phyloP scores from a whole-genome alignment of 2,329 filamentous ascomycete species.

The Penicillium sp. region DNA sequence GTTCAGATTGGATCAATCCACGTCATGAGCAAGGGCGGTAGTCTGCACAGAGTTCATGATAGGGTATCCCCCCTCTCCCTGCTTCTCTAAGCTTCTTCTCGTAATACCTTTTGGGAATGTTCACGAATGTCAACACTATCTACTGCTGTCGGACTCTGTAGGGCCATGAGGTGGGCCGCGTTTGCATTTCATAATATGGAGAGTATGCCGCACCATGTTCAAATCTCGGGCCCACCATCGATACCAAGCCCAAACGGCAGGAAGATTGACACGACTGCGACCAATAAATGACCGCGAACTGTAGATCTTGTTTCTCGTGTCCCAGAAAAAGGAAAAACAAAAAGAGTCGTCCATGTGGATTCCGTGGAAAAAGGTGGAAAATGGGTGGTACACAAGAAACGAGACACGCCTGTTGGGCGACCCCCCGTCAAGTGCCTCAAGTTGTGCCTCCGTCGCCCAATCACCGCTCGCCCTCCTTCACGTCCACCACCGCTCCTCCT shows the following conservation, averaged over 20 bases:
- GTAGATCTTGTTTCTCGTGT: background rate
- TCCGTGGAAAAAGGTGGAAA: background rate
- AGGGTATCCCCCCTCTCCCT: background rate
- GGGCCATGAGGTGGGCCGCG: background rate
- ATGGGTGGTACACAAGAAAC: background rate
- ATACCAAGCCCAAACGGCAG: background rate
- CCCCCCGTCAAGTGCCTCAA: constrained; percentile 13
- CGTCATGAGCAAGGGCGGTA: constrained; percentile 24
- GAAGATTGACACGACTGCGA: background rate
- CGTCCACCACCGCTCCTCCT: constrained; percentile 14
- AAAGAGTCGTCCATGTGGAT: background rate
- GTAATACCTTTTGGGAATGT: background rate
- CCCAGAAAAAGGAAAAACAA: background rate
- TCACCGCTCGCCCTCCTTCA: constrained; percentile 27
- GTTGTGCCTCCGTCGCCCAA: constrained; percentile 25
- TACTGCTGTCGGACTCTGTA: background rate
- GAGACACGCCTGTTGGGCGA: constrained; percentile 9
- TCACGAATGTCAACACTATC: background rate
- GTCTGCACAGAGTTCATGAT: constrained; percentile 5
- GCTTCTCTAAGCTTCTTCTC: background rate
- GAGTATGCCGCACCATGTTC: background rate
- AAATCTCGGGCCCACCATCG: background rate
- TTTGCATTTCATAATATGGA: background rate
- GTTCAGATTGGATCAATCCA: constrained; percentile 14
- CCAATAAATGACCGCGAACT: background rate